These are phyloP conservation scores for Lagenaria siceraria DNA, from an alignment of 306 rosid species.

Conservation along the genomic window DNA sequence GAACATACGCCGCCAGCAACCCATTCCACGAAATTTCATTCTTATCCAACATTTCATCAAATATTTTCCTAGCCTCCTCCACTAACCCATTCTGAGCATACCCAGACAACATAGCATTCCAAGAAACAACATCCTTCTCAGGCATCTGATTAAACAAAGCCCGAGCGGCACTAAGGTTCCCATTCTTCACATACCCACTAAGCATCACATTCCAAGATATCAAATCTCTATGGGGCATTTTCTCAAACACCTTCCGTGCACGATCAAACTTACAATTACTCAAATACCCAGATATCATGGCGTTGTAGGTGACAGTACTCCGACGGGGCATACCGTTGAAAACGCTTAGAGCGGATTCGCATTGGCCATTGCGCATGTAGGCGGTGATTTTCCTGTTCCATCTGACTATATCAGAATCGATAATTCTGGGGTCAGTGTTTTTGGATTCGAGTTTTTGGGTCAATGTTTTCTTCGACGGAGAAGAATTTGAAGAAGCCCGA, in stretches of 20 bases:
- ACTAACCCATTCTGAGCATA: constrained; percentile 67
- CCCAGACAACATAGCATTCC: constrained; percentile 78
- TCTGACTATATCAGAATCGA: constrained; percentile 41
- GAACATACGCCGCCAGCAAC: constrained; percentile 56
- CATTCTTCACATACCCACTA: constrained; percentile 56
- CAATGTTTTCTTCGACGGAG: constrained; percentile 22
- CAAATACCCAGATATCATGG: constrained; percentile 65
- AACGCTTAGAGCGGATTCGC: constrained; percentile 43
- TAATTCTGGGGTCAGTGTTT: constrained; percentile 10
- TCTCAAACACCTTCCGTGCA: constrained; percentile 52
- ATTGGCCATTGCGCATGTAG: constrained; percentile 62
- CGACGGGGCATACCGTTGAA: constrained; percentile 57
- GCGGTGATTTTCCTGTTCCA: constrained; percentile 48
- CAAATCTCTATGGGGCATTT: constrained; percentile 62
- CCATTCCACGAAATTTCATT: constrained; percentile 76
- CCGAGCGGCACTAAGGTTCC: constrained; percentile 45
- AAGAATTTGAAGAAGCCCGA: constrained; percentile 5
- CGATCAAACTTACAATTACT: constrained; percentile 31
- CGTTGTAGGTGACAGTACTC: constrained; percentile 53
- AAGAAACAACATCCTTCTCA: constrained; percentile 57
- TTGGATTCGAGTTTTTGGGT: constrained; percentile 11
- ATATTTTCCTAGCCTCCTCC: constrained; percentile 51
- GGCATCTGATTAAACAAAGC: constrained; percentile 56
- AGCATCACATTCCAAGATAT: constrained; percentile 80
- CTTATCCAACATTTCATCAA: constrained; percentile 40